These are phyloP conservation scores for Esteya vermicola DNA, from an alignment of 2,329 filamentous ascomycete species.

Conservation along the genomic window DNA sequence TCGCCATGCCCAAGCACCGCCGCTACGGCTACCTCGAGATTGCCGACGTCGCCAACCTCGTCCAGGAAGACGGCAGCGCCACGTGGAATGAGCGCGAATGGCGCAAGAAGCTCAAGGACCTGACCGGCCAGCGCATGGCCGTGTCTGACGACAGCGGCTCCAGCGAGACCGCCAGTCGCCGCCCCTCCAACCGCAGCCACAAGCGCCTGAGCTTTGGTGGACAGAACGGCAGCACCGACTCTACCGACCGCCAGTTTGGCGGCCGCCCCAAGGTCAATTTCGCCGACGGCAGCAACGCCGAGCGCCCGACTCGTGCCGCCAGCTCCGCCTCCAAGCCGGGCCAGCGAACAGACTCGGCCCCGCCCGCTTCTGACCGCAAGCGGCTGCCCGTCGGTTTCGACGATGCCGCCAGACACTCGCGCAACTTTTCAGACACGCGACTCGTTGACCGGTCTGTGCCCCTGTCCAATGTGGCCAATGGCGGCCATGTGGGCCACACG, in stretches of 20 bases:
- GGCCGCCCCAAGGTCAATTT: slow-evolving; percentile 39
- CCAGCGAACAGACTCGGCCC: slow-evolving; percentile 35
- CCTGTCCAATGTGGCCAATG: background rate
- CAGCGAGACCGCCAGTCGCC: slow-evolving; percentile 25
- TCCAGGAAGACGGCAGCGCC: slow-evolving; percentile 62
- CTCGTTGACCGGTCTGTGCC: slow-evolving; percentile 7
- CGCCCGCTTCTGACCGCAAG: slow-evolving; percentile 26
- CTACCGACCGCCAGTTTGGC: background rate
- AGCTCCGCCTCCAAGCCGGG: slow-evolving; percentile 25
- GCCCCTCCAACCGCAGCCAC: slow-evolving; percentile 43
- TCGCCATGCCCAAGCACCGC: slow-evolving; percentile 82
- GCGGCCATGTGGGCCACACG: no score
- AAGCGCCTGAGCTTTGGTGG: slow-evolving; percentile 42
- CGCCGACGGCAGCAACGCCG: slow-evolving; percentile 31
- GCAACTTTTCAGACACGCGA: slow-evolving; percentile 34
- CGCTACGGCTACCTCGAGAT: slow-evolving; percentile 86
- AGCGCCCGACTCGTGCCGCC: slow-evolving; percentile 38
- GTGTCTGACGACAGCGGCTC: slow-evolving; percentile 35
- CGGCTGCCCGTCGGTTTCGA: slow-evolving; percentile 17
- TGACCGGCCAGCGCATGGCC: slow-evolving; percentile 68
- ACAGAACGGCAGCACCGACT: slow-evolving; percentile 12
- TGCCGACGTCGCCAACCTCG: slow-evolving; percentile 67
- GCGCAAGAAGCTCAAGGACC: slow-evolving; percentile 77
- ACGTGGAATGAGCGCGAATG: slow-evolving; percentile 79
- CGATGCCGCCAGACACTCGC: slow-evolving; percentile 22